A percentile compares a stretch with the other conserved stretches of the same genome.
Evolutionary conservation across 768 basidiomycete genomes (phyloP).

Genomic region (Xerocomellus dryophilus): DNA sequence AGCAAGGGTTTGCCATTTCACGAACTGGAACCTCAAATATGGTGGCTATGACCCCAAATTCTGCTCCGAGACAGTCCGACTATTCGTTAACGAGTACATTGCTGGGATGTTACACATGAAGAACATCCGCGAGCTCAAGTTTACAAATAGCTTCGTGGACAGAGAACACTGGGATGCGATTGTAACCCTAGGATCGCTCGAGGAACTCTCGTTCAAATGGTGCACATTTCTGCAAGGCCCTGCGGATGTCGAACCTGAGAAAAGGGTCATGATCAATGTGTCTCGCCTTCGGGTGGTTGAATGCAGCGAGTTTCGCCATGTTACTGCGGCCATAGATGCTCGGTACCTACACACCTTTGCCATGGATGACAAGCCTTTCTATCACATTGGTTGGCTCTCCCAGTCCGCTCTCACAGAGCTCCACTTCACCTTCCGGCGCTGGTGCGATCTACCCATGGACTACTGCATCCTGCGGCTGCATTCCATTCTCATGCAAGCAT

Average conservation of each 20-base stretch:
- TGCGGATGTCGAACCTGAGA: neutral
- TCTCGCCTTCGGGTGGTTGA: neutral
- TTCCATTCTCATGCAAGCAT: too few relatives aligned
- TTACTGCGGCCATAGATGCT: neutral
- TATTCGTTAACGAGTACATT: neutral
- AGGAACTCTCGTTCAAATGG: constrained; percentile 9
- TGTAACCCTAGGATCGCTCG: constrained; percentile 9
- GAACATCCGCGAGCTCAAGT: constrained; percentile 13
- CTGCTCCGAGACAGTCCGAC: too few relatives aligned
- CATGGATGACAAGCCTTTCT: neutral
- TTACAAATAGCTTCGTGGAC: constrained; percentile 9
- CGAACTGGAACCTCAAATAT: too few relatives aligned
- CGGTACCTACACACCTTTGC: neutral
- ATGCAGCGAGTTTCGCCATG: neutral
- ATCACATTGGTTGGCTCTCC: neutral
- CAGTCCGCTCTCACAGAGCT: neutral
- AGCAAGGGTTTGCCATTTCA: constrained; percentile 27
- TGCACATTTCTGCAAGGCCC: constrained; percentile 4
- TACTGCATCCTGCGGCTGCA: too few relatives aligned
- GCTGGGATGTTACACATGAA: constrained; percentile 15
- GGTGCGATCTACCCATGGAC: too few relatives aligned
- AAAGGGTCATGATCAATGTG: constrained; percentile 5
- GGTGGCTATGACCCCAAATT: too few relatives aligned
- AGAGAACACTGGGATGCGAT: constrained; percentile 16
- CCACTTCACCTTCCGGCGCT: too few relatives aligned